Evolutionary conservation across 306 rosid species (phyloP).

Genomic region (Albizia julibrissin): DNA sequence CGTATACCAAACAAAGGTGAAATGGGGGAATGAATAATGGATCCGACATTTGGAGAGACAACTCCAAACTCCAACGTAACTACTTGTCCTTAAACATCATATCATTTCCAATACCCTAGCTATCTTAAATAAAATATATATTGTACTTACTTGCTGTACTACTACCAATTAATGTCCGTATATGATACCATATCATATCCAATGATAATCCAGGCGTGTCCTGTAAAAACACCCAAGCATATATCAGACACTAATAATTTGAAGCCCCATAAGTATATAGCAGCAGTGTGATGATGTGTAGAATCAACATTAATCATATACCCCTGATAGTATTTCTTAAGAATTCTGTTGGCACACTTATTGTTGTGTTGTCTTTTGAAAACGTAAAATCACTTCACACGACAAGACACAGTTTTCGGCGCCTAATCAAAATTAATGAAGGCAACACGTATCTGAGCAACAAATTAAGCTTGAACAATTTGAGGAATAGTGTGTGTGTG

Average conservation of each 20-base stretch:
- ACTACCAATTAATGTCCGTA: background rate
- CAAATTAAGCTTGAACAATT: background rate
- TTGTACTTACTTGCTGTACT: background rate
- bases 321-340: no score
- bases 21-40: background rate
- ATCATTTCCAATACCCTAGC: background rate
- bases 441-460: background rate
- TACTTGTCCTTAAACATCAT: background rate
- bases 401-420: background rate
- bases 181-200: background rate
- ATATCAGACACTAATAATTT: background rate
- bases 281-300: no score
- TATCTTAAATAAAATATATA: background rate
- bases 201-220: background rate
- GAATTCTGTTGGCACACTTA: no score
- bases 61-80: background rate
- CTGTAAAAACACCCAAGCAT: background rate
- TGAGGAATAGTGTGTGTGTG: background rate
- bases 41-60: constrained; percentile 1
- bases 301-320: no score
- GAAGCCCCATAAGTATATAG: no score
- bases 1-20: background rate
- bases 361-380: no score
- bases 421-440: background rate
- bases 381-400: no score